Base-by-base conservation (phyloP, 139 green algal genomes). In the Tetraselmis striata region DNA sequence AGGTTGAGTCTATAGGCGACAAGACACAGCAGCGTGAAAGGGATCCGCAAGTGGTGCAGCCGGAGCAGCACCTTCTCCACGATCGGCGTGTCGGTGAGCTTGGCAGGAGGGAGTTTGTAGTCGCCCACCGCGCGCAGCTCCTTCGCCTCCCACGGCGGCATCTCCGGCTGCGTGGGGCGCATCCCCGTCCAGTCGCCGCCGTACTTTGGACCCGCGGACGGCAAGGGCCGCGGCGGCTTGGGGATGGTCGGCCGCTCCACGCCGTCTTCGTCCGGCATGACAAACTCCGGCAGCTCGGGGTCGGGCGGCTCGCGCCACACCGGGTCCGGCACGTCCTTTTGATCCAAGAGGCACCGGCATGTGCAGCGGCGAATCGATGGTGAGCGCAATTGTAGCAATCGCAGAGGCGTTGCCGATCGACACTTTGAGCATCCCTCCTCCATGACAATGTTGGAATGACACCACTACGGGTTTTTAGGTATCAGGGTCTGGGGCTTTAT, bases 161-260 rank as follows among this genome's bases (percentile, higher is more conserved):
- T 58, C 26, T 45, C 1, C 75, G 88, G 85, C 77, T 86, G 86
- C 59, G 89, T 90, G 0, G 90, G 89, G 18, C 83, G 83, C 29
- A 78, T 28, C 1, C 91, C 88, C 2, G 59, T 90, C 91, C 91
- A 94, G 78, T 94, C 91, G 32, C 86, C 77, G 18, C 91, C 91
- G 78, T 89, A 82, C 79, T 90, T 59, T 0, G 91, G 85, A 59
- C 81, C 76, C 0, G 83, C 84, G 78, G 85, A 84, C 0, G 1
- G 28, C 0, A 84, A 84, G 1, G 83, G 31, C 22, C 28, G 75
- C 26, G 86, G 88, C 76, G 83, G 67, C 23, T 85, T 79, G 1
- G 85, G 76, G 28, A 86, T 76, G 1, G 83, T 31, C 1, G 90
- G 90, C 29, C 84, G 78, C 59, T 82, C 31, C 0, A 84, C 86